Percentiles rank a stretch among this genome's conserved stretches.
Evolutionary conservation across 179 eudicot species (phyloP).

Genomic region (Carnegiea gigantea): DNA sequence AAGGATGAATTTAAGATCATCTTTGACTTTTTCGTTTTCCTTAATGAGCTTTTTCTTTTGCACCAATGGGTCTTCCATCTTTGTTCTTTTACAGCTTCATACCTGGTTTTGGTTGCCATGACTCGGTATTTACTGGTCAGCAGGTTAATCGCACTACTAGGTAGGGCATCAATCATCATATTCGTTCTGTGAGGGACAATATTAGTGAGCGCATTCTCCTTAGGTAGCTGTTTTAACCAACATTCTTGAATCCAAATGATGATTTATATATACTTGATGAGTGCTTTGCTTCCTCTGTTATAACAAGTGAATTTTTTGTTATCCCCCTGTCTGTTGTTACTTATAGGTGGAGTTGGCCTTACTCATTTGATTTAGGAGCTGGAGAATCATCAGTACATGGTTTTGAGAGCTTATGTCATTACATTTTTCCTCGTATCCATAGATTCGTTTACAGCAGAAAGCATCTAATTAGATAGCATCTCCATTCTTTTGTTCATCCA

Average conservation of each 20-base stretch:
- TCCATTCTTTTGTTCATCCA: background rate
- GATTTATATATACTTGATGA: background rate
- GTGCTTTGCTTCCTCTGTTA: background rate
- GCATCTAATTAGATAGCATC: background rate
- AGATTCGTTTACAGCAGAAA: background rate
- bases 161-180: slow-evolving; percentile 61
- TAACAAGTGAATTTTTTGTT: background rate
- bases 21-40: background rate
- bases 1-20: background rate
- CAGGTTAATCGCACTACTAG: slow-evolving; percentile 41
- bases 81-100: slow-evolving; percentile 37
- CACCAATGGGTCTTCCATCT: background rate
- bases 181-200: slow-evolving; percentile 53
- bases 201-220: slow-evolving; percentile 52
- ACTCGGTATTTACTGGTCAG: slow-evolving; percentile 50
- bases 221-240: slow-evolving; percentile 43
- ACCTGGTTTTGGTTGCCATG: slow-evolving; percentile 46
- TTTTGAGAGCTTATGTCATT: slow-evolving; percentile 7
- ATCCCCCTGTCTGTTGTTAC: background rate
- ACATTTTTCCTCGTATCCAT: background rate
- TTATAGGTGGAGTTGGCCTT: slow-evolving; percentile 48
- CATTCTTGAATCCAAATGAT: background rate
- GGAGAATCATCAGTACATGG: slow-evolving; percentile 16
- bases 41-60: background rate
- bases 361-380: slow-evolving; percentile 11